Evolutionary conservation across 345 rosid genomes (phyloP), one percentile per base, ranked within the genome.

Genomic region (Eucalyptus marginata): DNA sequence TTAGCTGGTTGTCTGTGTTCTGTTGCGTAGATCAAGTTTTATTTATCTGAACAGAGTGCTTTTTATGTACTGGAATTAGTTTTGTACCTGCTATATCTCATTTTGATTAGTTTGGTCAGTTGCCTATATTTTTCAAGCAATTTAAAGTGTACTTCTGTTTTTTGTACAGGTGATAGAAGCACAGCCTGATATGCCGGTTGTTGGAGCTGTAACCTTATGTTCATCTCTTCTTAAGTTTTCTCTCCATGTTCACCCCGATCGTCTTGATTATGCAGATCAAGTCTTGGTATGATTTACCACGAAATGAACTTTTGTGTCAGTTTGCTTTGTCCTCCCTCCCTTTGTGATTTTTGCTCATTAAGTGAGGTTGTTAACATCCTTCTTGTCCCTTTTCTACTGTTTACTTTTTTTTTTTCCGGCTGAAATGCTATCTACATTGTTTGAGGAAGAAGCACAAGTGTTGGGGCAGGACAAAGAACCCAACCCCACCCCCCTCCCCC

Each of bases 191-290:
- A 97, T 98, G 99, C 98, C 98, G 36, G 93, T 93, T 86, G 92
- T 95, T 91, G 97, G 99, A 94, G 98, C 97, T 89, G 98, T 97
- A 91, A 95, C 98, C 88, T 92, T 97, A 88, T 98, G 97, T 93
- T 98, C 99, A 17, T 97, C 99, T 90, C 99, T 98, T 92, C 99
- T 97, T 85, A 98, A 96, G 79, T 98, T 98, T 92, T 97, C 99
- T 66, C 99, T 98, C 76, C 98, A 97, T 92, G 99, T 98, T 89
- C 99, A 98, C 90, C 99, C 99, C 51, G 99, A 98, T 88, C 97
- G 99, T 87, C 96, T 98, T 89, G 99, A 98, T 92, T 97, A 98
- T 93, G 99, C 99, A 24, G 99, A 98, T 92, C 98, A 98, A 98
- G 99, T 97, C 59, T 91, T 97, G 99, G 99, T 96, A 96, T 92